Evolutionary conservation across 108 stramenopile genomes (phyloP), one percentile per base, ranked within the genome.

Genomic region (Nitzschia sp.): DNA sequence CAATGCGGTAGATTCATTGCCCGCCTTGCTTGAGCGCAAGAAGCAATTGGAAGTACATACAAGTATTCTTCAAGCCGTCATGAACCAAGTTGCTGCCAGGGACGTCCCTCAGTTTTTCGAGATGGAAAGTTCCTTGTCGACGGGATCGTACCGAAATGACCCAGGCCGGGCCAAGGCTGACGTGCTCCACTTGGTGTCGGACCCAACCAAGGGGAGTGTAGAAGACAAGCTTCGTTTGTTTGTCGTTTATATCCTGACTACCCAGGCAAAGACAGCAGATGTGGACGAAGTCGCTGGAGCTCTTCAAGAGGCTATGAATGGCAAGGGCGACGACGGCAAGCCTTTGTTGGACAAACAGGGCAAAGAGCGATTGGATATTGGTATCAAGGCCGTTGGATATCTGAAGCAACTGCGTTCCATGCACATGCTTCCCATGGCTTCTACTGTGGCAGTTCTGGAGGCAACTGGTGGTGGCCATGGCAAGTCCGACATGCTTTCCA

Each of bases 51-150:
- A 98, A 80, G 80, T 91, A 34, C 98, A 99, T 76, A 98, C 97
- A 0, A 94, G 93, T 51, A 91, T 99, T 52, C 72, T 98, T 9
- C 95, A 96, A 80, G 96, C 98, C 8, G 92, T 95, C 40, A 99
- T 99, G 98, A 93, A 92, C 54, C 86, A 90, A 71, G 96, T 99
- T 41, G 97, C 96, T 12, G 82, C 92, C 21, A 79, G 98, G 11
- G 96, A 99, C 79, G 93, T 99, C 9, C 97, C 97, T 21, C 90
- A 95, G 65, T 98, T 94, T 66, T 97, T 90, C 68, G 96, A 98
- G 69, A 73, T 93, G 59, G 98, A 97, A 71, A 88, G 77, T 26
- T 70, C 84, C 7, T 66, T 95, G 55, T 94, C 91, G 2, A 86
- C 90, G 11, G 93, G 93, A 56, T 64, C 76, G n/a, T 91, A 91